Evolutionary conservation across 225 moss, liverwort and hornwort species (phyloP).

Genomic region (Sphagnum tenellum): DNA sequence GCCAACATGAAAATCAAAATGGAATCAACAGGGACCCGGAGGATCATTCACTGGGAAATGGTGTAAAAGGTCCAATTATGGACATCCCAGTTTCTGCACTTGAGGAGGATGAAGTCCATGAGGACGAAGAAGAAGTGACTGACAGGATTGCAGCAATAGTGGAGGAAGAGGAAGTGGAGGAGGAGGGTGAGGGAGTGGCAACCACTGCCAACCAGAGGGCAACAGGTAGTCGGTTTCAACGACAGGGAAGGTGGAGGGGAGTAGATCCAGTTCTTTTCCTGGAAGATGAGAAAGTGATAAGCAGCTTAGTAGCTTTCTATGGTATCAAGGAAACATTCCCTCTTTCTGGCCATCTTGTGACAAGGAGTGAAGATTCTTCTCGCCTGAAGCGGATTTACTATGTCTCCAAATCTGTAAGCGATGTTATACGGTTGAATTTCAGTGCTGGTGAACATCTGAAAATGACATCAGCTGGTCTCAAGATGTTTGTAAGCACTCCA

Average conservation of each 20-base stretch:
- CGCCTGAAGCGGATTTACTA: constrained; percentile 87
- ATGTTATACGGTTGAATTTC: constrained; percentile 43
- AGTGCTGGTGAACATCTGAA: constrained; percentile 70
- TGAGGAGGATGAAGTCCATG: constrained; percentile 7
- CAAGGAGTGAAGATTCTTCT: constrained; percentile 72
- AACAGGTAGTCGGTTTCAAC: constrained; percentile 46
- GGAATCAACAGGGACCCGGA: constrained; percentile 4
- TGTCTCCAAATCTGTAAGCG: constrained; percentile 55
- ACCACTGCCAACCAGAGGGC: constrained; percentile 6
- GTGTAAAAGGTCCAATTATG: not conserved
- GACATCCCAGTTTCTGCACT: constrained; percentile 8
- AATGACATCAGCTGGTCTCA: constrained; percentile 81
- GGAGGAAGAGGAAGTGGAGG: constrained; percentile 17
- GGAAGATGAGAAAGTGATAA: constrained; percentile 59
- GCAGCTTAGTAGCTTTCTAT: constrained; percentile 62
- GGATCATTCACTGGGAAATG: constrained; percentile 1
- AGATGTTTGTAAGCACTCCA: constrained; percentile 68
- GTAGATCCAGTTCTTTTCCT: constrained; percentile 85
- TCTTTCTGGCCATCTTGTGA: constrained; percentile 62
- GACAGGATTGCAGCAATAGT: constrained; percentile 5
- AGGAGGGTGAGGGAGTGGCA: constrained; percentile 12
- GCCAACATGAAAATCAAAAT: constrained; percentile 10
- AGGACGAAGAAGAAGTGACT: constrained; percentile 9
- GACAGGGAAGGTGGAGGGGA: constrained; percentile 87
- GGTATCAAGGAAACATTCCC: constrained; percentile 70